Percentiles rank a stretch among this genome's conserved stretches.
phyloP scores from a whole-genome alignment of 257 asterid genomes.

The Scutellaria baicalensis region DNA sequence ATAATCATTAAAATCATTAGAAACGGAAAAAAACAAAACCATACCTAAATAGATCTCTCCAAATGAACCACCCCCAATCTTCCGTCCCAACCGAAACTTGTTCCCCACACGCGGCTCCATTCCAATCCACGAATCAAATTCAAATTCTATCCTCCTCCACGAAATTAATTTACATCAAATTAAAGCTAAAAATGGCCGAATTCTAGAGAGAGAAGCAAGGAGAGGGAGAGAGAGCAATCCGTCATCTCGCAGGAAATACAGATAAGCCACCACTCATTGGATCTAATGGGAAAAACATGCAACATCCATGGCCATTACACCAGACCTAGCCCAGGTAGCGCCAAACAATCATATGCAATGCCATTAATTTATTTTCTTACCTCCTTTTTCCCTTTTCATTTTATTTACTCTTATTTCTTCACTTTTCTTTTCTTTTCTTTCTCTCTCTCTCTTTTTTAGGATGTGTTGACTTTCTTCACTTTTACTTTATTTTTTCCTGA shows the following conservation, averaged over 20 bases:
- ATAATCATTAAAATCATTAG: background rate
- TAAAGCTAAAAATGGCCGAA: constrained; percentile 11
- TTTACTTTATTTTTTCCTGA: too few species aligned
- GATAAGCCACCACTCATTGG: constrained; percentile 20
- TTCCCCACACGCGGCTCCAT: constrained; percentile 73
- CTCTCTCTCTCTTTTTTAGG: background rate
- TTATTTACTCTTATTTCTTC: background rate
- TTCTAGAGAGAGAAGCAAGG: constrained; percentile 3
- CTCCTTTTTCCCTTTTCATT: background rate
- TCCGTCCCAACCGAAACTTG: constrained; percentile 50
- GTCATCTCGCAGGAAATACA: constrained; percentile 16
- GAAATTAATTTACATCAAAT: constrained; percentile 2
- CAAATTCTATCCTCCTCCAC: background rate
- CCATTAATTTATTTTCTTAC: constrained; percentile 4
- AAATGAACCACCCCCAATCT: constrained; percentile 64
- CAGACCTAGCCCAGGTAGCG: background rate
- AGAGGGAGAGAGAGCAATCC: background rate
- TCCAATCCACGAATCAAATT: background rate
- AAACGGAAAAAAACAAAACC: background rate
- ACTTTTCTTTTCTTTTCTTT: background rate
- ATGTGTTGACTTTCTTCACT: too few species aligned
- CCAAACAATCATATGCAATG: background rate
- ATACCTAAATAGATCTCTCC: constrained; percentile 56
- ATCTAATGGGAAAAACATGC: constrained; percentile 24
- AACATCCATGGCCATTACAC: constrained; percentile 1